Evolutionary conservation across 495 filamentous ascomycete species (phyloP), one percentile per base, ranked within the genome.

Genomic region (Chaetomium cochliodes): DNA sequence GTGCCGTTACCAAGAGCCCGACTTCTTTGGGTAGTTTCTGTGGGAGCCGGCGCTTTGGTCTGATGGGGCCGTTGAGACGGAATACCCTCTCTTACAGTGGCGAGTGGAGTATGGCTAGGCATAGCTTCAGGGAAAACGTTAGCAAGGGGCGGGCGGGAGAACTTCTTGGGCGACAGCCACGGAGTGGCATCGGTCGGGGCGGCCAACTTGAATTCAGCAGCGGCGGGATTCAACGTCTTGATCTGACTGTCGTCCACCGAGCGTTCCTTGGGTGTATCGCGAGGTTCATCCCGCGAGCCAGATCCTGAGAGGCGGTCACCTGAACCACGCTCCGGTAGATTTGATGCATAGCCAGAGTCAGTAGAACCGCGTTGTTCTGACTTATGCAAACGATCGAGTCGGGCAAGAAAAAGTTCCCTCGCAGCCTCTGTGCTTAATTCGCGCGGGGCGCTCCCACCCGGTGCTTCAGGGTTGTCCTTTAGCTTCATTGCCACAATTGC

Each of bases 151-250:
- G 64, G 51, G 8, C 73, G 69, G 16, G 58, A 63, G 8, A 72
- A 13, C 58, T 62, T 69, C 61, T 67, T 73, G 6, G 69, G 71
- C 2, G 67, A 60, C 2, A 66, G 30, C 5, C 52, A 39, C 9
- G 60, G 52, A 13, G 65, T n/a, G 18, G 26, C 16, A 0, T 62
- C 52, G 18, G n/a, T 55, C 3, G 33, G 39, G 6, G n/a, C 39
- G 4, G 44, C 53, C 11, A 67, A 67, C 58, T 61, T 71, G 58
- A 75, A 75, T 58, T 75, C 70, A n/a, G 67, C 67, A 3, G 73
- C 70, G 15, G 70, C 60, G 41, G 73, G 73, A 41, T 75, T 74
- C 44, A 75, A 54, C 41, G 52, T 66, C 52, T 70, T 71, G 15
- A 57, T 58, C 9, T 59, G 39, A 25, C 25, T 28, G 37, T 57